Conservation (phyloP, 345 rosid species). For the Lagerstroemia speciosa region DNA sequence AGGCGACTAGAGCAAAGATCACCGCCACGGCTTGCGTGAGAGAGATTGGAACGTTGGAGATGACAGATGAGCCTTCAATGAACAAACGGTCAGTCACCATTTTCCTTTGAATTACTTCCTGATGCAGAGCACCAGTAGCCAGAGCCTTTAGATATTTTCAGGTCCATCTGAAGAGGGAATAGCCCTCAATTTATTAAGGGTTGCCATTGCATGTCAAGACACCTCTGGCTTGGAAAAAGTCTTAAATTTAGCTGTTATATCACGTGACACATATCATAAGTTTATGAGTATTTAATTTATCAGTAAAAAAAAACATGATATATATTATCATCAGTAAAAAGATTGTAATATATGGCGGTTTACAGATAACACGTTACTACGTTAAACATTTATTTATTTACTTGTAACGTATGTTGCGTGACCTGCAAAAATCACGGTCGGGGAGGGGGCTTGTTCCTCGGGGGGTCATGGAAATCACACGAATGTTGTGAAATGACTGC, state of each 20-base stretch:
- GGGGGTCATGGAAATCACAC: neutral
- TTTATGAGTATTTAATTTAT: too few species aligned
- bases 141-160: neutral
- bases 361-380: too few species aligned
- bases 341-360: too few species aligned
- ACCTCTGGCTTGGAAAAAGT: neutral
- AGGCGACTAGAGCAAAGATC: neutral
- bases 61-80: neutral
- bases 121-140: neutral
- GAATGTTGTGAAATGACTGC: neutral
- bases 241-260: too few species aligned
- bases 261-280: too few species aligned
- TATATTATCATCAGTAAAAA: too few species aligned
- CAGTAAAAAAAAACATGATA: too few species aligned
- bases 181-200: neutral
- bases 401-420: too few species aligned
- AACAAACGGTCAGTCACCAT: neutral
- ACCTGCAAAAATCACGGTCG: neutral
- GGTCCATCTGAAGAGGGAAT: neutral
- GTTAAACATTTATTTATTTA: too few species aligned
- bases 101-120: neutral
- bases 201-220: neutral
- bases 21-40: neutral
- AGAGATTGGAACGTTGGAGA: neutral
- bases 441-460: neutral